These are phyloP conservation scores for Paraglomus brasilianum DNA, from an alignment of 192 early-diverging fungal species.

Conservation along the genomic window DNA sequence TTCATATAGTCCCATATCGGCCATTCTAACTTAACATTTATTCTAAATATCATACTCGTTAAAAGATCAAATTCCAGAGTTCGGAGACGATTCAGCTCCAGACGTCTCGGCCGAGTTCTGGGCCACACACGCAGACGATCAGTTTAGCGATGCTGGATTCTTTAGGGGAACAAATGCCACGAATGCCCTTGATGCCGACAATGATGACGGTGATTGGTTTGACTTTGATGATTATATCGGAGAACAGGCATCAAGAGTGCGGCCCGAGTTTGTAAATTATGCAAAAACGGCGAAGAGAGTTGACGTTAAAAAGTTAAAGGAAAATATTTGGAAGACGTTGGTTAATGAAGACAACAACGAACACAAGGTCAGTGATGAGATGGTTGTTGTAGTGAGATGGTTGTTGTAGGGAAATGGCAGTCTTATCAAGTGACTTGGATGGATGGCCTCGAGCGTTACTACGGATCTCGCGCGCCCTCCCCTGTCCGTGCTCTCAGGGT, in stretches of 20 bases:
- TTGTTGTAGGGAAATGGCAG: no score
- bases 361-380: background rate
- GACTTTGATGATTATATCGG: conserved; percentile 50
- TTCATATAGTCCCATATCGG: background rate
- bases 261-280: conserved; percentile 73
- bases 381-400: no score
- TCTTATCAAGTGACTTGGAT: background rate
- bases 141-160: conserved; percentile 48
- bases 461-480: background rate
- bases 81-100: no score
- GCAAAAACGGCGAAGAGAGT: conserved; percentile 89
- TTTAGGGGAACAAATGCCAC: conserved; percentile 24
- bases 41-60: no score
- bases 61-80: no score
- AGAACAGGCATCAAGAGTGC: conserved; percentile 62
- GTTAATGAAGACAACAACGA: conserved; percentile 24
- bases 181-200: conserved; percentile 23
- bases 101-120: no score
- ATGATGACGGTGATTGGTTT: conserved; percentile 41
- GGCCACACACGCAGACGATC: no score
- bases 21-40: background rate
- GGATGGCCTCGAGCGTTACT: background rate
- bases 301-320: conserved; percentile 94
- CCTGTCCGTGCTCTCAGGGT: no score
- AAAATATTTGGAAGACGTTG: conserved; percentile 90